A percentile compares a stretch with the other conserved stretches of the same genome.
phyloP scores from a whole-genome alignment of 2,329 filamentous ascomycete genomes.

The Pseudogymnoascus sp. region DNA sequence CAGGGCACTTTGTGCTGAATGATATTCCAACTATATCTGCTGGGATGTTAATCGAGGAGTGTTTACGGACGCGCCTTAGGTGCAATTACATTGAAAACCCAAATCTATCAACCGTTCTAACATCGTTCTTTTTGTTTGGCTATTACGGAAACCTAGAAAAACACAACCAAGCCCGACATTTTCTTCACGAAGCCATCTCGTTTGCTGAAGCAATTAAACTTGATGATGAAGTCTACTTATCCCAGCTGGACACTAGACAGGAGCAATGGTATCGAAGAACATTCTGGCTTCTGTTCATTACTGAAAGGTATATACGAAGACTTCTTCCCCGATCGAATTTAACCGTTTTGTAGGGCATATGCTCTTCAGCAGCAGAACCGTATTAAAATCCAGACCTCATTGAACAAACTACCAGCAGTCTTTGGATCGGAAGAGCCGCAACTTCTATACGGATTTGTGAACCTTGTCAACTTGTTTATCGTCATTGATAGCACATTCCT shows the following conservation, averaged over 20 bases:
- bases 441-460: neutral
- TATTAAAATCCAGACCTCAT: neutral
- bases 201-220: constrained; percentile 24
- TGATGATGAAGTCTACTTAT: constrained; percentile 21
- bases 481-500: constrained; percentile 1
- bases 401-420: neutral
- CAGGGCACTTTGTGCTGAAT: constrained; percentile 2
- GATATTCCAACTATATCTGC: neutral
- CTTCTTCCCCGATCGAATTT: neutral
- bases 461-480: constrained; percentile 1
- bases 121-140: constrained; percentile 29
- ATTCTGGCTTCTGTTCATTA: constrained; percentile 27
- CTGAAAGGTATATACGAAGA: constrained; percentile 17
- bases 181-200: constrained; percentile 26
- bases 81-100: constrained; percentile 24
- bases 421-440: neutral
- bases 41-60: constrained; percentile 24
- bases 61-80: constrained; percentile 20
- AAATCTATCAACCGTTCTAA: constrained; percentile 24
- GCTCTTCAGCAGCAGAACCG: constrained; percentile 5
- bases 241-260: neutral
- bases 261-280: constrained; percentile 22
- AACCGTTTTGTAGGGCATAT: neutral
- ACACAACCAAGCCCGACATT: constrained; percentile 30
- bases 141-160: constrained; percentile 26